Percentiles rank a stretch among this genome's conserved stretches.
These are phyloP conservation scores for Pelargonium fulgidum DNA, from an alignment of 441 rosid genomes.

Conservation along the genomic window DNA sequence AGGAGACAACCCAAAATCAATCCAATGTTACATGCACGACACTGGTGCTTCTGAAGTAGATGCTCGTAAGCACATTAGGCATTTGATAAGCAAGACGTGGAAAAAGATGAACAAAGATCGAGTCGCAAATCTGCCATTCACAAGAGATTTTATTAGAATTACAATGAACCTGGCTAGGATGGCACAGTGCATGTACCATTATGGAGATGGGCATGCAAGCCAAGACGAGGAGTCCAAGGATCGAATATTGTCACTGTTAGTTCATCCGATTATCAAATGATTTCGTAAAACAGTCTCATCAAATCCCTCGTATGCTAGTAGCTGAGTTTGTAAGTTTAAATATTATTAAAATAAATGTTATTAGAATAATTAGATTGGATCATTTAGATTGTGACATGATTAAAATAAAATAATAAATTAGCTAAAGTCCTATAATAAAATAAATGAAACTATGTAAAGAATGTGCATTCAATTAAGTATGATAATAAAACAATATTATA, in stretches of 20 bases:
- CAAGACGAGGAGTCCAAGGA: neutral
- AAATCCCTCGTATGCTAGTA: too few relatives aligned
- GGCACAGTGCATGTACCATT: constrained; percentile 17
- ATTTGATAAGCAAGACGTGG: constrained; percentile 8
- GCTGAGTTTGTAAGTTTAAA: too few relatives aligned
- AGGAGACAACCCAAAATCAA: constrained; percentile 7
- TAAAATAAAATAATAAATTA: too few relatives aligned
- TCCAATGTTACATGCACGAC: constrained; percentile 10
- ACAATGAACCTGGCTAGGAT: constrained; percentile 15
- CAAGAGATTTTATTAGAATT: neutral
- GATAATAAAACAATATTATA: too few relatives aligned
- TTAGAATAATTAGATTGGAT: too few relatives aligned
- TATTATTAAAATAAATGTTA: too few relatives aligned
- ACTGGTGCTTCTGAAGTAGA: constrained; percentile 1
- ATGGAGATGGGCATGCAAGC: constrained; percentile 18
- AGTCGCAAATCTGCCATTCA: neutral
- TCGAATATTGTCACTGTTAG: constrained; percentile 1
- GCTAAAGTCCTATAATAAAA: too few relatives aligned
- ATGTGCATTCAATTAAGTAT: too few relatives aligned
- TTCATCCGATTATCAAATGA: neutral
- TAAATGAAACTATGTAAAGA: too few relatives aligned
- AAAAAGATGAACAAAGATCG: constrained; percentile 15
- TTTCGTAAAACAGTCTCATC: neutral
- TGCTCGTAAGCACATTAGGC: neutral
- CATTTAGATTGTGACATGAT: too few relatives aligned